Conservation (phyloP, 2,329 filamentous ascomycete genomes). For the Golovinomyces cichoracearum region DNA sequence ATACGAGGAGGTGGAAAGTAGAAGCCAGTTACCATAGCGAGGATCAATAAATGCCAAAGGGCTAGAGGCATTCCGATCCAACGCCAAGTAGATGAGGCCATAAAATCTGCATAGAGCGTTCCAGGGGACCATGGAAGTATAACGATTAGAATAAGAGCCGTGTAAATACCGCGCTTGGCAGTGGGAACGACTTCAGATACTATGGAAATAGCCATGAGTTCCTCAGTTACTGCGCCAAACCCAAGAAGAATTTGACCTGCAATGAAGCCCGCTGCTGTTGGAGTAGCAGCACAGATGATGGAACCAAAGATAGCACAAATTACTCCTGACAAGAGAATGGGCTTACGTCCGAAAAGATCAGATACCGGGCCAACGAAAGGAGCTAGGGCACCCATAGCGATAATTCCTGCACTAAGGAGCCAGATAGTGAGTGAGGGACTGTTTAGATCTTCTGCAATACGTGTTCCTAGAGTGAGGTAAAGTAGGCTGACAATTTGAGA, state of each 20-base stretch:
- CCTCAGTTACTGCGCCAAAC: constrained; percentile 38
- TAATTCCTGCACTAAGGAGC: constrained; percentile 22
- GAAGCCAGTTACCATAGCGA: constrained; percentile 25
- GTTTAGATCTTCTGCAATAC: background rate
- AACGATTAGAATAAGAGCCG: constrained; percentile 31
- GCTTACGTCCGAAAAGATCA: constrained; percentile 35
- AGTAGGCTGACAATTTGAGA: background rate
- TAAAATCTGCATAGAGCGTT: constrained; percentile 32
- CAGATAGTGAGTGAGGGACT: constrained; percentile 22
- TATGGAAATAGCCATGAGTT: constrained; percentile 40
- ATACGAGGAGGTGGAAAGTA: constrained; percentile 27
- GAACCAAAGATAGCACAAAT: constrained; percentile 29
- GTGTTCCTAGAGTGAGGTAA: background rate
- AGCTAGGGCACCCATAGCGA: constrained; percentile 29
- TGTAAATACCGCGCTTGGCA: constrained; percentile 33
- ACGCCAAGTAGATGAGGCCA: constrained; percentile 24
- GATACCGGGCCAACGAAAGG: constrained; percentile 41
- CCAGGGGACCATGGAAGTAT: constrained; percentile 36
- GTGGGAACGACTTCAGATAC: constrained; percentile 43
- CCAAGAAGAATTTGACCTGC: constrained; percentile 22
- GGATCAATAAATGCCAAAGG: constrained; percentile 25
- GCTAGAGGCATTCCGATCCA: constrained; percentile 27
- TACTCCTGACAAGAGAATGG: constrained; percentile 29
- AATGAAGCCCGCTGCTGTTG: constrained; percentile 35
- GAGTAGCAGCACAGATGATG: constrained; percentile 30